Conservation (phyloP, 768 basidiomycete species). For the Lactarius hatsudake region DNA sequence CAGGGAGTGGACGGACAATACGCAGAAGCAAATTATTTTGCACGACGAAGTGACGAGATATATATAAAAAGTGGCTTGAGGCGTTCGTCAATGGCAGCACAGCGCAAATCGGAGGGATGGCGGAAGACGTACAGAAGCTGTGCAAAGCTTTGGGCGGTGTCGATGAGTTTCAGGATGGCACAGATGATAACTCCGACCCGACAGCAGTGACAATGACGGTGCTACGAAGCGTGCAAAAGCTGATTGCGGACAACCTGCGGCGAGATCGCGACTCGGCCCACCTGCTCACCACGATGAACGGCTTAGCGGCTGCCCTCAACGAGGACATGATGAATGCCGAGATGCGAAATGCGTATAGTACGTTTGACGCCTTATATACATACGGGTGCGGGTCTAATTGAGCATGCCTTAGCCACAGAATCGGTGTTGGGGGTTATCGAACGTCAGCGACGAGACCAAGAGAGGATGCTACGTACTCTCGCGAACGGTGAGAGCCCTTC, state of each 20-base stretch:
- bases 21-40: slow-evolving; percentile 46
- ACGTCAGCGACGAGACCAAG: slow-evolving; percentile 70
- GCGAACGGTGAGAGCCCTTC: slow-evolving; percentile 51
- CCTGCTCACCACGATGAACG: slow-evolving; percentile 37
- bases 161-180: slow-evolving; percentile 27
- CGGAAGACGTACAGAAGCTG: slow-evolving; percentile 57
- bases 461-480: slow-evolving; percentile 60
- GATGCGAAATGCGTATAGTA: slow-evolving; percentile 41
- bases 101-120: slow-evolving; percentile 63
- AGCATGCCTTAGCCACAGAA: slow-evolving; percentile 44
- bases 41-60: slow-evolving; percentile 40
- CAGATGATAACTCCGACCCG: slow-evolving; percentile 20
- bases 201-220: slow-evolving; percentile 32
- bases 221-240: slow-evolving; percentile 36
- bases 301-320: slow-evolving; percentile 40
- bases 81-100: slow-evolving; percentile 76
- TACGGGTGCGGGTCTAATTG: slow-evolving; percentile 16
- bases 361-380: slow-evolving; percentile 19
- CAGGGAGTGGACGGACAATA: not conserved
- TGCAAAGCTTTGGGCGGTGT: slow-evolving; percentile 48
- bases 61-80: slow-evolving; percentile 67
- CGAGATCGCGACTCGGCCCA: slow-evolving; percentile 34
- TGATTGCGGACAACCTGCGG: slow-evolving; percentile 36
- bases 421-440: slow-evolving; percentile 61
- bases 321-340: slow-evolving; percentile 42